A percentile compares a stretch with the other conserved stretches of the same genome.
phyloP scores from a whole-genome alignment of 257 asterid genomes.

The Fraxinus cuspidata region DNA sequence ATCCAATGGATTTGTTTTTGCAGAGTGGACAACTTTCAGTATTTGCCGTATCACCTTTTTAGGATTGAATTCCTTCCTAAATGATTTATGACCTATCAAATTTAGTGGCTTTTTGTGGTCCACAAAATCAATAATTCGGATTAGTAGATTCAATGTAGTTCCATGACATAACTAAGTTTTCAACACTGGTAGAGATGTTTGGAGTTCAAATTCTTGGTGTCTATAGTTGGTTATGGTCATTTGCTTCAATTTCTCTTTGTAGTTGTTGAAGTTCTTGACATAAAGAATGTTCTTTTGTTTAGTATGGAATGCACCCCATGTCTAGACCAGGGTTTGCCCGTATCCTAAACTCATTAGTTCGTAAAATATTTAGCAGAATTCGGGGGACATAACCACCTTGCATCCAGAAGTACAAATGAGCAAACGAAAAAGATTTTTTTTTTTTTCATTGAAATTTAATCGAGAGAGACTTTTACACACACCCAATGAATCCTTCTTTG shows the following conservation, averaged over 20 bases:
- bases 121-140: background rate
- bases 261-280: background rate
- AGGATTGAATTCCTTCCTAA: background rate
- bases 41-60: conserved; percentile 3
- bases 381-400: background rate
- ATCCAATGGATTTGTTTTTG: background rate
- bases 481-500: no score
- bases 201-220: background rate
- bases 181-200: background rate
- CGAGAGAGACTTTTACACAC: no score
- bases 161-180: background rate
- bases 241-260: background rate
- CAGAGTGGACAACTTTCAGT: background rate
- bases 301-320: background rate
- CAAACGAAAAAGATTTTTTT: no score
- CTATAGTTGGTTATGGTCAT: background rate
- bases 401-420: background rate
- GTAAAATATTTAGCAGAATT: no score
- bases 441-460: no score
- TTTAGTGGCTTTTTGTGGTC: background rate
- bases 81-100: background rate
- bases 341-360: background rate
- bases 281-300: background rate
- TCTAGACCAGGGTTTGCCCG: background rate
- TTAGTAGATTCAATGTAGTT: no score